These are phyloP conservation scores for Berkeleyomyces rouxiae DNA, from an alignment of 2,329 filamentous ascomycete genomes.

Conservation along the genomic window DNA sequence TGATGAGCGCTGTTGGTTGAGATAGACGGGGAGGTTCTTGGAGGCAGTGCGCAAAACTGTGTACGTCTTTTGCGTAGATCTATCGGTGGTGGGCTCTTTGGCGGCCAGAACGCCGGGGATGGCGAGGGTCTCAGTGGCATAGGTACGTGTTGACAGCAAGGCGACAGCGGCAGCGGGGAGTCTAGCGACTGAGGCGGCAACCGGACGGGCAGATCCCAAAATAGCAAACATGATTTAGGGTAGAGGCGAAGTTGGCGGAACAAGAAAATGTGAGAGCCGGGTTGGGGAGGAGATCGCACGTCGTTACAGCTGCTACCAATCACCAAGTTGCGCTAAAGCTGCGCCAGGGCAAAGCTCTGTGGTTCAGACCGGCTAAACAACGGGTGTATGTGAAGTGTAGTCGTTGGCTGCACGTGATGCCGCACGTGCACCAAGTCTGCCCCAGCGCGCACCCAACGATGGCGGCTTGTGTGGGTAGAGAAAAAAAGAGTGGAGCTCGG, in stretches of 20 bases:
- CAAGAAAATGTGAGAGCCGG: not conserved
- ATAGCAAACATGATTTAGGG: not conserved
- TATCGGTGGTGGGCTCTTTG: slow-evolving; percentile 15
- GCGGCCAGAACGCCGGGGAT: slow-evolving; percentile 12
- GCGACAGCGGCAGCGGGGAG: not conserved
- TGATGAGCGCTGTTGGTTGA: slow-evolving; percentile 52
- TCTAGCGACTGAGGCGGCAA: slow-evolving; percentile 3
- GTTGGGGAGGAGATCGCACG: not conserved
- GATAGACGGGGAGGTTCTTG: slow-evolving; percentile 62
- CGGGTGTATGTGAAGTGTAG: too few species aligned
- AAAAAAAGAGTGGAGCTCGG: too few species aligned
- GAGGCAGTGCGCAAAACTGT: slow-evolving; percentile 54
- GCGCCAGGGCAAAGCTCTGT: too few species aligned
- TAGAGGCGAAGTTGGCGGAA: not conserved
- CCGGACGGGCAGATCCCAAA: not conserved
- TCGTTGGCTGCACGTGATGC: too few species aligned
- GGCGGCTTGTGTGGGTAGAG: too few species aligned
- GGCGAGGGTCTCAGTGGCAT: slow-evolving; percentile 14
- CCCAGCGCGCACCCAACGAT: too few species aligned
- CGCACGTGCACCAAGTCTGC: too few species aligned
- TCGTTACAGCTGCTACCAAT: too few species aligned
- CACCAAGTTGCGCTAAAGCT: too few species aligned
- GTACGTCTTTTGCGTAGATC: slow-evolving; percentile 36
- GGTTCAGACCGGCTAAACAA: too few species aligned
- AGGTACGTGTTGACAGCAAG: slow-evolving; percentile 10